Evolutionary conservation across 1,284 basidiomycete species (phyloP), one percentile per base, ranked within the genome.

Genomic region (Limonomyces culmigenus): DNA sequence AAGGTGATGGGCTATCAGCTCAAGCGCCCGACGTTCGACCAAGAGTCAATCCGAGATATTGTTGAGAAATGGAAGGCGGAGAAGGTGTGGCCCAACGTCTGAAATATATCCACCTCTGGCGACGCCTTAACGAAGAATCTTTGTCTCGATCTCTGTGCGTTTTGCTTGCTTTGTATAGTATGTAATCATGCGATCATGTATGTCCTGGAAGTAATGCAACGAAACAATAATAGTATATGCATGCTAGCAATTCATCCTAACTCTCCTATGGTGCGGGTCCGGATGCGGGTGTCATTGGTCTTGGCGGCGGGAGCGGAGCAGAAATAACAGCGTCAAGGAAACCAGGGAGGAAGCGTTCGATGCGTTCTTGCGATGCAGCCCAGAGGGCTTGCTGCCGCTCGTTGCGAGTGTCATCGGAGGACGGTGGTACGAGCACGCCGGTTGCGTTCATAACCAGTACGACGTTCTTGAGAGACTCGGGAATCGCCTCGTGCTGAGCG

Each of bases 381-480:
- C 91, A 96, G 30, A 95, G 56, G 1, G 72, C 74, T 39, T 66
- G 67, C 47, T 91, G 86, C 36, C 67, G 67, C 33, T 74, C 68
- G 34, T 69, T 66, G 33, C 79, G 68, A 29, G 58, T 49, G 40
- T 74, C 63, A 21, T 60, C 54, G 2, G 56, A 45, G 17, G 65
- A 60, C 5, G 84, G 79, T 1, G 83, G 81, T 3, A 88, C 65
- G 15, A 97, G 69, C 38, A 93, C 73, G 3, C 71, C 69, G 0
- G 79, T 78, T 1, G 88, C 84, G 49, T 92, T 78, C 89, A 98
- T 93, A 32, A 98, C 95, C 35, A 98, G 69, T 17, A 98, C 59
- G 21, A 96, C 85, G 52, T 98, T 98, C 60, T 98, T 98, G 45
- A 98, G 66, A 4, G 89, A 92, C 56, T 99, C 95, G 0, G 86